A percentile compares a stretch with the other conserved stretches of the same genome.
Evolutionary conservation across 1,284 basidiomycete genomes (phyloP).

Genomic region (Pseudomicrostroma phylloplanum): DNA sequence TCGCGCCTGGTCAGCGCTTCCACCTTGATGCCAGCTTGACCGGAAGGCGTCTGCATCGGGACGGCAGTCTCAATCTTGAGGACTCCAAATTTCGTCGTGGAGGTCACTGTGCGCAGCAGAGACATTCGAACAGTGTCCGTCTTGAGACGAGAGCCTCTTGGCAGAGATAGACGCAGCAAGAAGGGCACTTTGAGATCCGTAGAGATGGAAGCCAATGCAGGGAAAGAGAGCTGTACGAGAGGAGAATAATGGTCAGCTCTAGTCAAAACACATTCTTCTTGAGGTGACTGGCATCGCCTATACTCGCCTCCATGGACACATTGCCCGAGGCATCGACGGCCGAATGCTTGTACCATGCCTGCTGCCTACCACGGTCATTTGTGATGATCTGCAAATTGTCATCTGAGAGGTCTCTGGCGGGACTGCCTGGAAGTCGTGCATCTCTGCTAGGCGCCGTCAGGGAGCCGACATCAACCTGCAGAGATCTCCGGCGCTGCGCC

Average conservation of each 20-base stretch:
- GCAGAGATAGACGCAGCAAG: neutral
- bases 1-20: neutral
- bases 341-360: constrained; percentile 2
- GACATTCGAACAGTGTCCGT: neutral
- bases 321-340: neutral
- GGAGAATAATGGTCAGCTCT: neutral
- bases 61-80: neutral
- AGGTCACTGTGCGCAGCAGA: neutral
- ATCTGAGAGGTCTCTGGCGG: neutral
- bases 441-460: neutral
- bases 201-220: neutral
- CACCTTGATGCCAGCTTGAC: neutral
- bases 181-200: neutral
- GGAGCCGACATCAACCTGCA: neutral
- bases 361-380: neutral
- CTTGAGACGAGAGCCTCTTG: neutral
- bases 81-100: neutral
- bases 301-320: neutral
- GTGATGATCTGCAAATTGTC: neutral
- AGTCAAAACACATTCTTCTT: no score
- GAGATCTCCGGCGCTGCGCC: neutral
- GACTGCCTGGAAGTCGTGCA: neutral
- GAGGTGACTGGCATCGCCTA: no score
- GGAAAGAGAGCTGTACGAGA: neutral
- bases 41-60: neutral